These are phyloP conservation scores for Stenocarpella maydis DNA, from an alignment of 2,329 filamentous ascomycete genomes.

Conservation along the genomic window DNA sequence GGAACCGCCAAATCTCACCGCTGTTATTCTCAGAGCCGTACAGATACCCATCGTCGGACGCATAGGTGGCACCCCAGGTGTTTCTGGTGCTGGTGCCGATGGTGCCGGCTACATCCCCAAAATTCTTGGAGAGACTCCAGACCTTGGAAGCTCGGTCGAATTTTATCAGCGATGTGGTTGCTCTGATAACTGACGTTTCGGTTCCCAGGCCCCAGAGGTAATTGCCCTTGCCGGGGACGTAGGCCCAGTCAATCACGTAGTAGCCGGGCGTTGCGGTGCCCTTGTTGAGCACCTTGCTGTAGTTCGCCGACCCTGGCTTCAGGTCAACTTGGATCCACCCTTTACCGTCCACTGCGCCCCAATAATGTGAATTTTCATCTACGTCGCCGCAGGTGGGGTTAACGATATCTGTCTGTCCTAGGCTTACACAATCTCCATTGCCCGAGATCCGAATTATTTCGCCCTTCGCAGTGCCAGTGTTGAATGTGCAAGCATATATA, in stretches of 20 bases:
- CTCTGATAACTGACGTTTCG: neutral
- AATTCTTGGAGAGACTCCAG: neutral
- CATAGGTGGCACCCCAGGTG: neutral
- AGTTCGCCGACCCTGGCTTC: neutral
- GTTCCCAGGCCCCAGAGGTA: neutral
- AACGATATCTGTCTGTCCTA: neutral
- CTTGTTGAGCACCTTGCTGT: neutral
- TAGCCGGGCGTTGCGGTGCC: neutral
- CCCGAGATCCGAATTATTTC: neutral
- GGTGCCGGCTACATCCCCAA: neutral
- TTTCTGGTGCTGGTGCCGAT: neutral
- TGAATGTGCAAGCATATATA: neutral
- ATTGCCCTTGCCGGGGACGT: neutral
- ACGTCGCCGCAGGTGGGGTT: neutral
- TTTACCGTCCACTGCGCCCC: neutral
- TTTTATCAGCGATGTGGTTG: neutral
- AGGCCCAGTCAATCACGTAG: neutral
- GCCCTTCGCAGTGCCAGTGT: too few relatives aligned
- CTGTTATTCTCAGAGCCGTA: neutral
- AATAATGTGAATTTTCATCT: neutral
- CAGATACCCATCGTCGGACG: neutral
- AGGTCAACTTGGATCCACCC: neutral
- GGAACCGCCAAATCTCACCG: neutral
- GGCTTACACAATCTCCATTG: neutral
- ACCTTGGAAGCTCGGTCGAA: neutral